Conservation (phyloP, 2,329 filamentous ascomycete genomes). For the Sarocladium strictum region DNA sequence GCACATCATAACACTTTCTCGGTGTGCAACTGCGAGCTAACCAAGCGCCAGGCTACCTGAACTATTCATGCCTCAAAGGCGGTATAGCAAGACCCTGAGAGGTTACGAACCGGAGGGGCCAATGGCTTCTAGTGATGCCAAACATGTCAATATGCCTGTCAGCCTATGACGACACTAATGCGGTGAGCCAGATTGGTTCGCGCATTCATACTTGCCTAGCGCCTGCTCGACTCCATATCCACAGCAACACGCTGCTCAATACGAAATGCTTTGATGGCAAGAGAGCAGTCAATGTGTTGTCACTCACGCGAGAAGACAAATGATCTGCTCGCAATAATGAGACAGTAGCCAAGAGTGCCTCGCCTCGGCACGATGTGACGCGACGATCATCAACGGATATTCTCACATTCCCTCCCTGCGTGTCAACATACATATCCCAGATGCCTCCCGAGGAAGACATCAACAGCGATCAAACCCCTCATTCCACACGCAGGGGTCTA, state of each 20-base stretch:
- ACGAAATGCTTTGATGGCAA: too few relatives aligned
- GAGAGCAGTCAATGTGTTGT: neutral
- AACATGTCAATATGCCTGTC: neutral
- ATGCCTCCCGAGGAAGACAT: neutral
- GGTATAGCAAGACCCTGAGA: neutral
- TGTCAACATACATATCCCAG: neutral
- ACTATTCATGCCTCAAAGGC: neutral
- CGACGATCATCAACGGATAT: neutral
- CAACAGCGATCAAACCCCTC: neutral
- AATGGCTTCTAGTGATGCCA: neutral
- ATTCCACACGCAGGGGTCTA: neutral
- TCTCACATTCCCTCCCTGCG: neutral
- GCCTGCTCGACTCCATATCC: neutral
- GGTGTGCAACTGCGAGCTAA: neutral
- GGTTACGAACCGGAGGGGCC: neutral
- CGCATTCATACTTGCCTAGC: neutral
- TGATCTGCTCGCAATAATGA: neutral
- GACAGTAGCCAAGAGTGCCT: neutral
- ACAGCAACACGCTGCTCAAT: neutral
- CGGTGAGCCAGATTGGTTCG: neutral
- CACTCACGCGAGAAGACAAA: neutral
- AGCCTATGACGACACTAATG: constrained; percentile 8
- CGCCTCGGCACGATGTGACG: neutral
- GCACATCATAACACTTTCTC: neutral
- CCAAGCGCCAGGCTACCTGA: neutral